Evolutionary conservation across 2,329 filamentous ascomycete genomes (phyloP).

Genomic region (Botrytis paeoniae): DNA sequence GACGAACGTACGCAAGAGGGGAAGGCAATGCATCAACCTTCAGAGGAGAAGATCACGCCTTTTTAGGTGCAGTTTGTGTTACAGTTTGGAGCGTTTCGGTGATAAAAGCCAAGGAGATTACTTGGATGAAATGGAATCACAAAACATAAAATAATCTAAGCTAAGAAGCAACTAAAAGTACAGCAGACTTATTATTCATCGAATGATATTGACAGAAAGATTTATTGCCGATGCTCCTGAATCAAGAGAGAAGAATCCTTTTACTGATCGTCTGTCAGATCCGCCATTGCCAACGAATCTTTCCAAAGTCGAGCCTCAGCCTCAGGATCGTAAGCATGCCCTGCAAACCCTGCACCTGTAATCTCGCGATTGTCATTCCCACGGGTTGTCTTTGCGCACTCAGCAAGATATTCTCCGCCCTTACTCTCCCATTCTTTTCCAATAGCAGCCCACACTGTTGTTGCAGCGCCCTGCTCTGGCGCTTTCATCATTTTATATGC

Average conservation of each 20-base stretch:
- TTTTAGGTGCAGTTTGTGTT: background rate
- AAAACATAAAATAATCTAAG: background rate
- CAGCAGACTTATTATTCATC: no score
- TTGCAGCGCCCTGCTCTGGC: constrained; percentile 40
- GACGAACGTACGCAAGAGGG: background rate
- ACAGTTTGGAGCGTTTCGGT: background rate
- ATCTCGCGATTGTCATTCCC: constrained; percentile 31
- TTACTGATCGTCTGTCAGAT: constrained; percentile 28
- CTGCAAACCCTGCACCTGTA: constrained; percentile 29
- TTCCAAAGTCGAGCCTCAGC: constrained; percentile 44
- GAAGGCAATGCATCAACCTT: background rate
- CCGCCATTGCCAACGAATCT: constrained; percentile 38
- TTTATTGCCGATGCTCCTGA: background rate
- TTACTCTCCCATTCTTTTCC: constrained; percentile 38
- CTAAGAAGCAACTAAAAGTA: background rate
- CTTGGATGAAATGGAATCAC: background rate
- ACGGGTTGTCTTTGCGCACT: constrained; percentile 38
- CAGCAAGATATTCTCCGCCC: constrained; percentile 47
- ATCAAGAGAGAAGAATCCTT: background rate
- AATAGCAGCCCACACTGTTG: constrained; percentile 43
- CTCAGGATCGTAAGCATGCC: constrained; percentile 40
- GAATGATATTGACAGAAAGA: background rate
- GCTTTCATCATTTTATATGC: constrained; percentile 30
- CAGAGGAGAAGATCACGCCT: background rate
- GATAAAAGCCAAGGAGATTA: background rate